Percentiles rank a stretch among this genome's conserved stretches.
These are phyloP conservation scores for Podospora appendiculata DNA, from an alignment of 495 filamentous ascomycete genomes.

Conservation along the genomic window DNA sequence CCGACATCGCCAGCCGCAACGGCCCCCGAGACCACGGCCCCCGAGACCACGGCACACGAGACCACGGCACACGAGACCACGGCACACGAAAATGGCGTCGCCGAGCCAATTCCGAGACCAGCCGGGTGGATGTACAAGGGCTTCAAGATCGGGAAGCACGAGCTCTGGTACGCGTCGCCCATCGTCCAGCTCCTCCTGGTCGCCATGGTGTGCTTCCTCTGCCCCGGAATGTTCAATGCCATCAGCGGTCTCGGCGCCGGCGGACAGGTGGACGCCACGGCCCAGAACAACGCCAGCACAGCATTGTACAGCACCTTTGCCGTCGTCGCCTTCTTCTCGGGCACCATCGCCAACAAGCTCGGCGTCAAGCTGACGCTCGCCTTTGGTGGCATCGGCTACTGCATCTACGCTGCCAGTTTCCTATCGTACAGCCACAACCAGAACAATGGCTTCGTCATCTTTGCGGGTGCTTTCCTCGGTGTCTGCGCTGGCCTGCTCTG, in stretches of 20 bases:
- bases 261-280: constrained; percentile 55
- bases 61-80: too few relatives aligned
- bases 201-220: constrained; percentile 81
- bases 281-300: constrained; percentile 62
- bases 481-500: constrained; percentile 81
- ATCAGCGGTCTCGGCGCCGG: constrained; percentile 66
- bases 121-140: constrained; percentile 66
- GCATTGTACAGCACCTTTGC: constrained; percentile 79
- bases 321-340: constrained; percentile 81
- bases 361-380: constrained; percentile 66
- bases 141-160: constrained; percentile 44
- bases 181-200: constrained; percentile 67
- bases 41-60: not conserved
- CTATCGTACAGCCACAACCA: constrained; percentile 74
- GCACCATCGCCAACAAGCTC: constrained; percentile 67
- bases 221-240: constrained; percentile 82
- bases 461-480: constrained; percentile 65
- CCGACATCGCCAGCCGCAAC: not conserved
- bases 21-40: not conserved
- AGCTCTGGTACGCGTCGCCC: constrained; percentile 69
- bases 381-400: constrained; percentile 82
- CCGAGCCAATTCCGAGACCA: constrained; percentile 19
- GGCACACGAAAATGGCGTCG: not conserved
- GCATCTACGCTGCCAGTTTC: constrained; percentile 71
- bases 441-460: constrained; percentile 71